phyloP scores from a whole-genome alignment of 371 early-diverging fungal species.

The Antonospora locustae region DNA sequence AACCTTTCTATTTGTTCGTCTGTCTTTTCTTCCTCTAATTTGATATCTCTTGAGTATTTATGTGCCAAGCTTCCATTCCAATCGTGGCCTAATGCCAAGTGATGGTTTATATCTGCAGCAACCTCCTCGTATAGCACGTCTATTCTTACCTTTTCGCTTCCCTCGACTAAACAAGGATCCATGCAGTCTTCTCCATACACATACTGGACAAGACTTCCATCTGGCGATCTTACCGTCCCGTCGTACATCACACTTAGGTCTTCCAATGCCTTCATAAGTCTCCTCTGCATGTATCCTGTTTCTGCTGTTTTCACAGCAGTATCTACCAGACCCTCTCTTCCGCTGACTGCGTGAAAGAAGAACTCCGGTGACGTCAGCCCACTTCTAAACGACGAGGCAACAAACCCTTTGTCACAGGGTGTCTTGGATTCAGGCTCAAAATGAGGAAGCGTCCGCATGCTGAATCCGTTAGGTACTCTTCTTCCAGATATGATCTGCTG shows the following conservation, averaged over 20 bases:
- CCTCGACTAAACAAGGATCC: conserved; percentile 20
- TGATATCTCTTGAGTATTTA: too few species aligned
- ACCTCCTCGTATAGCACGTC: conserved; percentile 9
- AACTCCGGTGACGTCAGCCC: conserved; percentile 88
- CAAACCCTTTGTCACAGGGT: conserved; percentile 89
- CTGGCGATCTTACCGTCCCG: conserved; percentile 44
- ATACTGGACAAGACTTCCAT: conserved; percentile 26
- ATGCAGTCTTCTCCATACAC: conserved; percentile 21
- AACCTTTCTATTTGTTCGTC: conserved; percentile 2
- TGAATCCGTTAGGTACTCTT: conserved; percentile 88
- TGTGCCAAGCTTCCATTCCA: too few species aligned
- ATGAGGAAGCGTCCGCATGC: conserved; percentile 84
- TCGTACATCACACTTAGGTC: conserved; percentile 49
- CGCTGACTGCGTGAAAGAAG: conserved; percentile 94
- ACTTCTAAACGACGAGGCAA: conserved; percentile 80
- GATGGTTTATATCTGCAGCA: background rate
- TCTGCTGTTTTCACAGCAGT: conserved; percentile 97
- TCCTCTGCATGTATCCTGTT: conserved; percentile 95
- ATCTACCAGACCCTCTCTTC: conserved; percentile 98
- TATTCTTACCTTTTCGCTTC: conserved; percentile 9
- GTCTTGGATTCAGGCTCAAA: conserved; percentile 71
- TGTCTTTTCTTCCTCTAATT: background rate
- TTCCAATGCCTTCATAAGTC: conserved; percentile 71
- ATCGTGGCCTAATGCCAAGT: background rate
- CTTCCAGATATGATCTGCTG: conserved; percentile 91